Base-by-base conservation (phyloP, 2,329 filamentous ascomycete genomes). In the Aspergillus texensis region DNA sequence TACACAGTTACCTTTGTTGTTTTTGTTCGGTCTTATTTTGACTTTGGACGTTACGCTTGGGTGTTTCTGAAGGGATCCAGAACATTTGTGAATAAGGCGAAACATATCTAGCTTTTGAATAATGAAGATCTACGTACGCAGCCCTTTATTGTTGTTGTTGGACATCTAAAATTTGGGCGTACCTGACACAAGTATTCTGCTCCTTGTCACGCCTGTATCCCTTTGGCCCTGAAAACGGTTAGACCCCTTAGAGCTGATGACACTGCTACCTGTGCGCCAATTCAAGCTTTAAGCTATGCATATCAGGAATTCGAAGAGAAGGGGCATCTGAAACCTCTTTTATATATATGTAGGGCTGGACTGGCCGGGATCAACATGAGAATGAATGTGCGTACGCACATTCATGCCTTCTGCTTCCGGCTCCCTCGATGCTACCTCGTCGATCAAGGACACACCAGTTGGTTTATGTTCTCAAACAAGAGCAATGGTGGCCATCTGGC, bases 221-320 rank as follows among this genome's bases (percentile, higher is more conserved):
- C 48, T 55, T 19, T n/a, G 28, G 26, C 28, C 36, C 41, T 26
- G 6, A 32, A 55, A 26, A 60, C 14, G 59, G 41, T 28, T 45
- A 46, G 57, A 21, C 50, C 48, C 11, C 16, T 32, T 50, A 26
- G 16, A 30, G 39, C 32, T 39, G 34, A 43, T 48, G 48, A 65
- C 57, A 61, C 54, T 65, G 62, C 46, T 60, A 68, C 65, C 67
- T 67, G 67, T 67, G 67, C 68, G 66, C 65, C 48, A 60, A 64
- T 43, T 56, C 63, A 63, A 66, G 61, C 62, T 63, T 63, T 62
- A 52, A 63, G 57, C 57, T 64, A 64, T 66, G 63, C 57, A 63
- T 62, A 43, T 46, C 54, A 63, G 58, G 64, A 65, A 62, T 66
- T 26, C 30, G 34, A 26, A 56, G 55, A 46, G 61, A 53, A 43